phyloP scores from a whole-genome alignment of 331 rosid species.

The Quercus phellos region DNA sequence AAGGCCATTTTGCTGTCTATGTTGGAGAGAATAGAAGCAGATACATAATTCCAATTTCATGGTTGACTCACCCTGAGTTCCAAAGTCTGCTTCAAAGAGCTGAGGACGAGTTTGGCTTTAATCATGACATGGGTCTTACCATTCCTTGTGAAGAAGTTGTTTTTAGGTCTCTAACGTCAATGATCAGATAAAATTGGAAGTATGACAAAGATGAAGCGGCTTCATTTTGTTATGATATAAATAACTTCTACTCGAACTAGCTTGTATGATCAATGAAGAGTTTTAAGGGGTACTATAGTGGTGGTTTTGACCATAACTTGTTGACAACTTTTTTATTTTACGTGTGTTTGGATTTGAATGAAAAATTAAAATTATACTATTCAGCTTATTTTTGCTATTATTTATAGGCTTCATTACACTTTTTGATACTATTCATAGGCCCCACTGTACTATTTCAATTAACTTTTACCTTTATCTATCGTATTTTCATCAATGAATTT shows the following conservation, averaged over 20 bases:
- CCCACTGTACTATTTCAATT: too few relatives aligned
- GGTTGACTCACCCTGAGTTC: constrained; percentile 71
- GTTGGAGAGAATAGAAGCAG: constrained; percentile 85
- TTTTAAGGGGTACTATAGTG: background rate
- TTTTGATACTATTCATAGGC: too few relatives aligned
- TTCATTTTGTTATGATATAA: background rate
- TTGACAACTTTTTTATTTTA: background rate
- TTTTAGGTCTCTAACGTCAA: constrained; percentile 50
- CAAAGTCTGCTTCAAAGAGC: constrained; percentile 68
- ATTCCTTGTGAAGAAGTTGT: constrained; percentile 81
- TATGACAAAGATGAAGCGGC: background rate
- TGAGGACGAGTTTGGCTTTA: constrained; percentile 91
- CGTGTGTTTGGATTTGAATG: too few relatives aligned
- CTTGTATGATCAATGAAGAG: too few relatives aligned
- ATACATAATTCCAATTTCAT: constrained; percentile 71
- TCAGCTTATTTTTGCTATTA: too few relatives aligned
- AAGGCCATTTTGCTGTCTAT: constrained; percentile 84
- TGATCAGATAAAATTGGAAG: constrained; percentile 32
- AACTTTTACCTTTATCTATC: too few relatives aligned
- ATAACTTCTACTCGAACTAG: background rate
- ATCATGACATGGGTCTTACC: constrained; percentile 77
- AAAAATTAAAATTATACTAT: too few relatives aligned
- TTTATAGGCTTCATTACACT: rapidly evolving
- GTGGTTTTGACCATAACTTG: background rate
- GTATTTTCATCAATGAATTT: too few relatives aligned